Conservation (phyloP, 108 stramenopile genomes). For the Fragilariopsis cylindrus region DNA sequence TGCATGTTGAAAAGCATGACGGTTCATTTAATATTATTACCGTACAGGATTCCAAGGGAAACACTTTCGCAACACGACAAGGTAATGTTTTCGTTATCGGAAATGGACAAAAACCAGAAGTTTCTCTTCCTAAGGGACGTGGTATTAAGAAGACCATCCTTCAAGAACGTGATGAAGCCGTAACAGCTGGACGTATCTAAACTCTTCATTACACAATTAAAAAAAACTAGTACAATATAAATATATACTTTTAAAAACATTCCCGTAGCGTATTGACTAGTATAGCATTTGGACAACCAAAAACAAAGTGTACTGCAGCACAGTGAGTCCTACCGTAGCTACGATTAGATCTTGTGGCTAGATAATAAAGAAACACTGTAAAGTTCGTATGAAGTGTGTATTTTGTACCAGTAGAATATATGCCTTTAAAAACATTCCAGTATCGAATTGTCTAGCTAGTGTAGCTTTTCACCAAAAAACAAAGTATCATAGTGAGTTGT, state of each 20-base stretch:
- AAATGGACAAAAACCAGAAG: slow-evolving; percentile 78
- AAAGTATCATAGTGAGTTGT: too few relatives aligned
- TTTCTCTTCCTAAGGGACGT: slow-evolving; percentile 99
- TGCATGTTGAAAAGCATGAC: slow-evolving; percentile 97
- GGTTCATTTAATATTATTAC: slow-evolving; percentile 98
- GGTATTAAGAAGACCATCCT: slow-evolving; percentile 99
- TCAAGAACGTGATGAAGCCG: slow-evolving; percentile 92
- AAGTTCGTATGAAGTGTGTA: too few relatives aligned
- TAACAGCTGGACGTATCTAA: slow-evolving; percentile 81
- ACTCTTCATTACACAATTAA: neutral
- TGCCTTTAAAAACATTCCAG: too few relatives aligned
- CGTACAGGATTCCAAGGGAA: slow-evolving; percentile 96
- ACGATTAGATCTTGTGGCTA: too few relatives aligned
- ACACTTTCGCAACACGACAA: slow-evolving; percentile 96
- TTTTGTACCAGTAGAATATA: too few relatives aligned
- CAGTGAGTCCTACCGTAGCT: too few relatives aligned
- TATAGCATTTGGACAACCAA: too few relatives aligned
- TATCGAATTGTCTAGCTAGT: too few relatives aligned
- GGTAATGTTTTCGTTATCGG: slow-evolving; percentile 97
- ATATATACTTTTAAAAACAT: neutral
- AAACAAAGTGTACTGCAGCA: too few relatives aligned
- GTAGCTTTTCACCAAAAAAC: too few relatives aligned
- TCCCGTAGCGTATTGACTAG: too few relatives aligned
- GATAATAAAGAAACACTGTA: too few relatives aligned
- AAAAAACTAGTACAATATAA: slow-evolving; percentile 1